Evolutionary conservation across 176 grass and related monocot genomes (phyloP), one percentile per base, ranked within the genome.

Genomic region (Oryza meyeriana): DNA sequence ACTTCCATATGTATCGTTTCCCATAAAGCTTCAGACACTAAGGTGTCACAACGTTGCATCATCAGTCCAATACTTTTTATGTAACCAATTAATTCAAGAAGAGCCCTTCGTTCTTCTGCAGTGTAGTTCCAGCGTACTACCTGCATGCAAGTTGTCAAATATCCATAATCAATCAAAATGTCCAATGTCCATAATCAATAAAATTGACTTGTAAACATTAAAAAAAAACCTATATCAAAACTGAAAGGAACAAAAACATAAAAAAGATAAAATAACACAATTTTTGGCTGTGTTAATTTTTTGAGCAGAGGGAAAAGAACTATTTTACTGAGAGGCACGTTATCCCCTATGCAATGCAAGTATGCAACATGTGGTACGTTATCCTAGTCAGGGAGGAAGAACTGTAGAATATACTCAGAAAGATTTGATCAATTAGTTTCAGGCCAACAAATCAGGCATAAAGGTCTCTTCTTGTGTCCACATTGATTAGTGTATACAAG

Each of bases 1-100:
- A 98, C 95, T 84, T 98, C 95, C 85, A 90, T 94, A 88, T 98
- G 95, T 74, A 98, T 98, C 76, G 92, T 98, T 89, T 98, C 95
- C 95, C 92, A 98, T 59, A 98, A 93, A 86, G 95, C 95, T 89
- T 98, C 95, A 79, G 90, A 91, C 32, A 98, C 88, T 89, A 98
- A 86, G 40, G 90, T 95, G 81, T 98, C 95, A 88, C 88, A 95
- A 42, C 81, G 87, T 80, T 98, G 92, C 92, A 98, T 93, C 90
- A 98, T 94, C 75, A 90, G 86, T 41, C 92, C 92, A 80, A 98
- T 82, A 75, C 92, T 95, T 81, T 95, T 98, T 88, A 98, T 91
- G 72, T 95, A 98, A 88, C 95, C 88, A 89, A 98, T 82, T 79
- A 98, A 86, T 82, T 98, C 95, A 84, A 98, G 86, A 30, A 98